A percentile compares a stretch with the other conserved stretches of the same genome.
Evolutionary conservation across 2,329 filamentous ascomycete species (phyloP).

Genomic region (Calonectria pseudoturangicola): DNA sequence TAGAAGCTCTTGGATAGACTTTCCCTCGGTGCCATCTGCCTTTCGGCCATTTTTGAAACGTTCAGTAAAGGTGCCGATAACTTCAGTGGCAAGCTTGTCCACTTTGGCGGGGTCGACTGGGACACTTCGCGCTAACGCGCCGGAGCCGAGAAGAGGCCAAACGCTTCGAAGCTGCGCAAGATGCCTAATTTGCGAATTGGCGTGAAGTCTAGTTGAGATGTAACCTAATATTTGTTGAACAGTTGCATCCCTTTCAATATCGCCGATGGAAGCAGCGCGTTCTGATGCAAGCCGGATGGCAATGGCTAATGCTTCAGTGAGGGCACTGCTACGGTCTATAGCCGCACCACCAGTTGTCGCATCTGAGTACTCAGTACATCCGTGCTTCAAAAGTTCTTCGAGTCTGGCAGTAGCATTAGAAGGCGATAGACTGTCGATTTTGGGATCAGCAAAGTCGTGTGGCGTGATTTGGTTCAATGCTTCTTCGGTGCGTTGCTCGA

Average conservation of each 20-base stretch:
- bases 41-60: neutral
- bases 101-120: neutral
- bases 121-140: neutral
- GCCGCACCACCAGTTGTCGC: neutral
- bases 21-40: neutral
- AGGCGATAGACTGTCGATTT: neutral
- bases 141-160: neutral
- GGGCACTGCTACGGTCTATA: neutral
- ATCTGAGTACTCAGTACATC: neutral
- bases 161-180: neutral
- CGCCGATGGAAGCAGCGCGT: neutral
- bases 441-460: neutral
- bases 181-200: neutral
- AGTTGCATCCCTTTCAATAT: neutral
- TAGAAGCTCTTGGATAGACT: neutral
- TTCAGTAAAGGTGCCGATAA: neutral
- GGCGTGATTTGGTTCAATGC: conserved; percentile 3
- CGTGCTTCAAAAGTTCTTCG: neutral
- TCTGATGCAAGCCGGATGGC: neutral
- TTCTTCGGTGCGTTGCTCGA: neutral
- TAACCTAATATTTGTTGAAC: neutral
- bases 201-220: neutral
- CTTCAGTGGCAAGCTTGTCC: conserved; percentile 1
- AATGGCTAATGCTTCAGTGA: neutral
- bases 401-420: neutral